Base-by-base conservation (phyloP, 2,329 filamentous ascomycete species). In the Fusarium sororula region DNA sequence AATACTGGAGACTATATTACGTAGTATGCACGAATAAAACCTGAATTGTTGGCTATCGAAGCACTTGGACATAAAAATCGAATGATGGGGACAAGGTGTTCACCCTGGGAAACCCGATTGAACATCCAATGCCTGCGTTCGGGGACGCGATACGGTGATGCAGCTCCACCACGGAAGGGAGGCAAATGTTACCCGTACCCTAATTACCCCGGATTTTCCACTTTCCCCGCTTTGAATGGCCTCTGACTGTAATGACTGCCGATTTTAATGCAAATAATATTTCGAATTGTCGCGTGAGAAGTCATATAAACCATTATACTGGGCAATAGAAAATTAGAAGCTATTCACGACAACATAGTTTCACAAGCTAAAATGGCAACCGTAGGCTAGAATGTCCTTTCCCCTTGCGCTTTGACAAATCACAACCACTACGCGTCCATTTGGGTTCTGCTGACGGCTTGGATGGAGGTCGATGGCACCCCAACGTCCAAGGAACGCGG, bases 161-260 rank as follows among this genome's bases (percentile, higher is more conserved):
- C 63, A 68, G 62, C 74, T 75, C 76, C 76, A 77, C 76, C 35
- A 63, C 61, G 51, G 53, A 66, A 74, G 74, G 69, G 38, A 67
- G 62, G 73, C 63, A 72, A 65, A 63, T 44, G 65, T 69, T 72
- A 62, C 67, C 72, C 71, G 72, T 63, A 66, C 72, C 66, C 62
- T 77, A 71, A 69, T 70, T 79, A 78, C 77, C 77, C 77, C 77
- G 73, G 77, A 79, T 79, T 79, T 79, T 78, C 74, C 28, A 30
- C 22, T 42, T 70, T 59, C 69, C 77, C 66, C 69, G 72, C 72
- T 72, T 72, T 66, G 48, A 48, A 60, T 68, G 53, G 61, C 41
- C 47, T 58, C 37, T 47, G 66, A 44, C 48, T 20, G 47, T 45
- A 70, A 41, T 57, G 76, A 73, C 67, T 79, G 65, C 74, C 70